A percentile compares a stretch with the other conserved stretches of the same genome.
Conservation (phyloP, 2,329 filamentous ascomycete species). For the Sporothrix pallida region DNA sequence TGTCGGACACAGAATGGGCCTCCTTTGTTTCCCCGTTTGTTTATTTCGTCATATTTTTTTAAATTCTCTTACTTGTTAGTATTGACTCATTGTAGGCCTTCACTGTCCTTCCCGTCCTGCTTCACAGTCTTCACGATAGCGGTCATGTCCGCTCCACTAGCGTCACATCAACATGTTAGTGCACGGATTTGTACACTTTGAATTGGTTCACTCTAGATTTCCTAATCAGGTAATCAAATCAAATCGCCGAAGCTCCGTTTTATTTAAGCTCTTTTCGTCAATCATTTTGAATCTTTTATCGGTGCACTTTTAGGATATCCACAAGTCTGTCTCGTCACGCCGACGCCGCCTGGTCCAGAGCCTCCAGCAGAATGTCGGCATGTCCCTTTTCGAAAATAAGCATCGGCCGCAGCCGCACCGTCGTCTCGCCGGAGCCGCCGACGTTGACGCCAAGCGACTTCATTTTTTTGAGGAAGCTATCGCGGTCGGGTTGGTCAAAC, state of each 20-base stretch:
- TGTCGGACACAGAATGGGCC: neutral
- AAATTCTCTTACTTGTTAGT: neutral
- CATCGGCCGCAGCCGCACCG: conserved; percentile 86
- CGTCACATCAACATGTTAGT: neutral
- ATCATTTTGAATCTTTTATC: neutral
- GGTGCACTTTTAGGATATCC: neutral
- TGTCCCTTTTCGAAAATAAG: conserved; percentile 91
- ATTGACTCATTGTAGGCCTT: too few relatives aligned
- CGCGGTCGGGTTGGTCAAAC: conserved; percentile 81
- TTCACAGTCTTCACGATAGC: neutral
- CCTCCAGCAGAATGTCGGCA: conserved; percentile 81
- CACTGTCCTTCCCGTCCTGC: too few relatives aligned
- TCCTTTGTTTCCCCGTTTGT: too few relatives aligned
- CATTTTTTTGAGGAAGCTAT: conserved; percentile 77
- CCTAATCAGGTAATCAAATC: neutral
- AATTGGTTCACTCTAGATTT: neutral
- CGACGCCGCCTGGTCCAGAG: conserved; percentile 70
- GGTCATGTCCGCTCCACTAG: neutral
- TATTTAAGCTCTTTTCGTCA: neutral
- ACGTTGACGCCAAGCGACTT: conserved; percentile 86
- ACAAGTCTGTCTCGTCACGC: neutral
- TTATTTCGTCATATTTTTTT: neutral
- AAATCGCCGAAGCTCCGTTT: neutral
- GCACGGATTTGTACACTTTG: neutral
- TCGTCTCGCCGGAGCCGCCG: conserved; percentile 76